Evolutionary conservation across 176 grass and related monocot genomes (phyloP).

Genomic region (Panicum miliaceum): DNA sequence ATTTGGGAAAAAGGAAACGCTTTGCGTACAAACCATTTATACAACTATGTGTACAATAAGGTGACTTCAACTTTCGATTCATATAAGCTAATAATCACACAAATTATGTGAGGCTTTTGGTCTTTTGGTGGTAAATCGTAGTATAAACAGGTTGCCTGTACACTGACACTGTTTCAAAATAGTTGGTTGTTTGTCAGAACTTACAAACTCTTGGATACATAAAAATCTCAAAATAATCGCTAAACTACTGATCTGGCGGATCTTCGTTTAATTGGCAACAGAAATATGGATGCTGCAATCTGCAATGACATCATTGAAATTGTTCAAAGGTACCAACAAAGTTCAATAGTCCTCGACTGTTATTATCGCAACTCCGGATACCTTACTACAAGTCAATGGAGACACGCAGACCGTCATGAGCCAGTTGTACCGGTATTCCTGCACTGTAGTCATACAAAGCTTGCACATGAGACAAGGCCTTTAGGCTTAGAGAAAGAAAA

Average conservation of each 20-base stretch:
- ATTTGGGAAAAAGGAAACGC: too few species aligned
- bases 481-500: slow-evolving; percentile 5
- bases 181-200: too few species aligned
- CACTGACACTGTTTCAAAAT: too few species aligned
- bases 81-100: too few species aligned
- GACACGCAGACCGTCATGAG: slow-evolving; percentile 54
- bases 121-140: too few species aligned
- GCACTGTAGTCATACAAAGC: slow-evolving; percentile 49
- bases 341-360: background rate
- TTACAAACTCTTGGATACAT: background rate
- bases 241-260: background rate
- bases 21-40: too few species aligned
- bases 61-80: too few species aligned
- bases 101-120: too few species aligned
- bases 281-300: background rate
- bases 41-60: too few species aligned
- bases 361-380: background rate
- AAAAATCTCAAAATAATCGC: background rate
- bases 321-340: slow-evolving; percentile 1
- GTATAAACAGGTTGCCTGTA: too few species aligned
- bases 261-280: background rate
- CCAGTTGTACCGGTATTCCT: slow-evolving; percentile 64
- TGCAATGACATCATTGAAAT: background rate
- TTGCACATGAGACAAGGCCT: background rate
- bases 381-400: slow-evolving; percentile 5